phyloP scores from a whole-genome alignment of 257 asterid genomes.

The Striga asiatica region DNA sequence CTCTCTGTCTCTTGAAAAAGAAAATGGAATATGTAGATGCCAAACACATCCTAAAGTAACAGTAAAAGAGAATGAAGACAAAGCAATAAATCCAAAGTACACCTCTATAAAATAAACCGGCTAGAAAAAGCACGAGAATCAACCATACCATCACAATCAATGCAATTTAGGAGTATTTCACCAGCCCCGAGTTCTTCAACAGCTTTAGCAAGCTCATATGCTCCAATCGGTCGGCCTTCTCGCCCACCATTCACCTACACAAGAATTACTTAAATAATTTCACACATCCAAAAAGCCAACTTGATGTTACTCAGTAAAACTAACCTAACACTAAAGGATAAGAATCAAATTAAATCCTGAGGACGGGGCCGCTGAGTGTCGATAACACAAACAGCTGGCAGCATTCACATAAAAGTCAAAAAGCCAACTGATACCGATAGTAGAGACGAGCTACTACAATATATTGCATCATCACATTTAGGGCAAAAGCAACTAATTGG shows the following conservation, averaged over 20 bases:
- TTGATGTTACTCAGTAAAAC: neutral
- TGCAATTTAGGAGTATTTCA: conserved; percentile 89
- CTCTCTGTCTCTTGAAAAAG: neutral
- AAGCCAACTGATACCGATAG: neutral
- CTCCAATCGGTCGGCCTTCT: conserved; percentile 93
- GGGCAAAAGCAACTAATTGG: neutral
- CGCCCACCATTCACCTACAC: conserved; percentile 87
- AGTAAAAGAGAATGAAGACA: neutral
- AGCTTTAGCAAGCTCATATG: conserved; percentile 93
- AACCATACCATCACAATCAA: conserved; percentile 80
- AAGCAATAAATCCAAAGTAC: neutral
- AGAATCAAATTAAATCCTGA: too few relatives aligned
- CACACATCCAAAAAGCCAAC: neutral
- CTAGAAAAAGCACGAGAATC: conserved; percentile 2
- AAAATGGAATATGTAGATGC: neutral
- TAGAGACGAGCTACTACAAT: neutral
- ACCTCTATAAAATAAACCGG: neutral
- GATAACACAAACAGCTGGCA: too few relatives aligned
- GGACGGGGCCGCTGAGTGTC: too few relatives aligned
- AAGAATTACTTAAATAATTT: neutral
- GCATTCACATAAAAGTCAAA: neutral
- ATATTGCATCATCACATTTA: neutral
- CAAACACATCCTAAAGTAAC: neutral
- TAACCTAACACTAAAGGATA: neutral
- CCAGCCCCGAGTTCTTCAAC: conserved; percentile 99